phyloP scores from a whole-genome alignment of 345 rosid genomes.

The Brassica cretica region DNA sequence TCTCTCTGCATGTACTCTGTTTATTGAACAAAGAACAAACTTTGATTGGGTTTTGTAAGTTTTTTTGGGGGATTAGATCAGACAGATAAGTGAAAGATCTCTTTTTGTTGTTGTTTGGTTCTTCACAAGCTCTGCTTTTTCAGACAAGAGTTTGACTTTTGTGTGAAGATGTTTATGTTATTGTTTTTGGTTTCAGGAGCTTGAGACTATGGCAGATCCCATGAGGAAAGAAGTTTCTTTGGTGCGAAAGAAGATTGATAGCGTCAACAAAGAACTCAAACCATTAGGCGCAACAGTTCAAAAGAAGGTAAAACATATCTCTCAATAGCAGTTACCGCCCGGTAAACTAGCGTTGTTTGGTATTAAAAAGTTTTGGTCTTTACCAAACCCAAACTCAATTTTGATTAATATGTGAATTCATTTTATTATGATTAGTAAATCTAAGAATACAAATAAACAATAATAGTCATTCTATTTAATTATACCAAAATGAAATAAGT shows the following conservation, averaged over 20 bases:
- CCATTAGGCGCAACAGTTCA: slow-evolving; percentile 81
- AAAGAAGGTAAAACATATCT: slow-evolving; percentile 61
- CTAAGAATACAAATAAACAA: too few relatives aligned
- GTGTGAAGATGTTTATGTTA: slow-evolving; percentile 5
- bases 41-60: slow-evolving; percentile 6
- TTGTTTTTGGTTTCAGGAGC: slow-evolving; percentile 59
- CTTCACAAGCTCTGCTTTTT: slow-evolving; percentile 5
- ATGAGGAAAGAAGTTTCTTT: slow-evolving; percentile 85
- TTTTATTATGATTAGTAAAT: too few relatives aligned
- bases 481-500: too few relatives aligned
- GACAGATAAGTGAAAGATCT: background rate
- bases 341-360: background rate
- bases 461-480: too few relatives aligned
- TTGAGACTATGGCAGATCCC: slow-evolving; percentile 86
- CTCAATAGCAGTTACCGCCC: background rate
- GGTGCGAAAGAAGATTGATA: slow-evolving; percentile 87
- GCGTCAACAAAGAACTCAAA: slow-evolving; percentile 86
- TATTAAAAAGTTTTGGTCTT: background rate
- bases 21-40: background rate
- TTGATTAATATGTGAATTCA: too few relatives aligned
- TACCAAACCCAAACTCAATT: slow-evolving; percentile 24
- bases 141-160: background rate
- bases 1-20: slow-evolving; percentile 25
- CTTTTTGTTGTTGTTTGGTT: slow-evolving; percentile 10
- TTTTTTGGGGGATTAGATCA: background rate